A percentile compares a stretch with the other conserved stretches of the same genome.
Conservation (phyloP, 179 eudicot genomes). For the Beta macrorhiza region DNA sequence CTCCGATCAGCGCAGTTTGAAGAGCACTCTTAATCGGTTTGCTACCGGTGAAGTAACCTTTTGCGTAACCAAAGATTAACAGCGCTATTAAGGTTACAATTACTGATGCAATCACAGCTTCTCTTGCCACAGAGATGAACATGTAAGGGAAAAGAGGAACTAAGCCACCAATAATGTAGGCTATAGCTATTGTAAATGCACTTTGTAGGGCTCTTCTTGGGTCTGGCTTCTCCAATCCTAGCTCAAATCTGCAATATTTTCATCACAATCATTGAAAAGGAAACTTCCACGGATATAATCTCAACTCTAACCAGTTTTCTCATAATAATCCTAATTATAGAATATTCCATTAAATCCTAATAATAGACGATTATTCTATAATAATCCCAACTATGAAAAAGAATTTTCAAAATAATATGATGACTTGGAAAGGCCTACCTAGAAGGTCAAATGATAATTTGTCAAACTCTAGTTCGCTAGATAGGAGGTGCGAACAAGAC, state of each 20-base stretch:
- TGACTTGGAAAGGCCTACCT: too few species aligned
- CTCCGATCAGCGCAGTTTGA: conserved; percentile 83
- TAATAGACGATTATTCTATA: too few species aligned
- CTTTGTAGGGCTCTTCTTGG: conserved; percentile 86
- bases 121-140: conserved; percentile 52
- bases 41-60: conserved; percentile 71
- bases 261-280: background rate
- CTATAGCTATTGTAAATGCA: conserved; percentile 72
- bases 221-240: conserved; percentile 91
- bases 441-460: too few species aligned
- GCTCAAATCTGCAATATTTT: conserved; percentile 65
- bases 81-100: conserved; percentile 60
- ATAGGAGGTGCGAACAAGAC: too few species aligned
- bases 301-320: too few species aligned
- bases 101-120: conserved; percentile 68
- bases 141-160: conserved; percentile 80
- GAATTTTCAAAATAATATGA: too few species aligned
- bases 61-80: conserved; percentile 74
- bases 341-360: too few species aligned
- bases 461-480: too few species aligned
- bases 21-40: conserved; percentile 62
- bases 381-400: too few species aligned
- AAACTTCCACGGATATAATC: too few species aligned
- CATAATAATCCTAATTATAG: too few species aligned
- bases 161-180: conserved; percentile 79